Evolutionary conservation across 108 stramenopile genomes (phyloP), one percentile per base, ranked within the genome.

Genomic region (Skeletonema tropicum): DNA sequence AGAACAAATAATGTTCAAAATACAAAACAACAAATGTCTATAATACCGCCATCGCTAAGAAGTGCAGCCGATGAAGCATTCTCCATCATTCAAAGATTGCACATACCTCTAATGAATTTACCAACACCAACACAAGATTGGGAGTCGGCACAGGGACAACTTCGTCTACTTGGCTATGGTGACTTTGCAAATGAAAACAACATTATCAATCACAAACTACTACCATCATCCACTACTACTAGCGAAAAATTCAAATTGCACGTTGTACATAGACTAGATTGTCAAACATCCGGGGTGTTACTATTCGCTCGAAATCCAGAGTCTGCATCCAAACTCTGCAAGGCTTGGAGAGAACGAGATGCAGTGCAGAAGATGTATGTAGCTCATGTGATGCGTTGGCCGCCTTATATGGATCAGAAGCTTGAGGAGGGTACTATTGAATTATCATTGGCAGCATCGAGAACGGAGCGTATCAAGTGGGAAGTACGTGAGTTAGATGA

Each of bases 271-370:
- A 77, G 92, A 59, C 68, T 92, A 32, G 92, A 92, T 76, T 89
- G 91, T 70, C 87, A 90, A 70, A 92, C 92, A 25, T 90, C 89
- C 1, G 92, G 92, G 33, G 78, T 90, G 38, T 83, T 92, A 89
- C 83, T 90, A 23, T 86, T 92, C 67, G 92, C 89, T 23, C 76
- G 88, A 35, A 88, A 71, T 30, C 68, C 63, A 32, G 49, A 35
- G 1, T 74, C 89, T 25, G 92, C 92, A 21, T 88, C 88, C n/a
- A 42, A 32, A 12, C 66, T 92, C 3, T 83, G 83, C 26, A 32
- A 77, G 19, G 80, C 77, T 10, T 92, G 92, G 92, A 68, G 91
- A 67, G 85, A 86, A 63, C 76, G 89, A 35, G 62, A 80, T 23
- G 29, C 70, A 12, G 85, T 89, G 6, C 35, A 78, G 25, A 92